Conservation (phyloP, 78 protist genomes). For the Dictyostelium firmibasis region DNA sequence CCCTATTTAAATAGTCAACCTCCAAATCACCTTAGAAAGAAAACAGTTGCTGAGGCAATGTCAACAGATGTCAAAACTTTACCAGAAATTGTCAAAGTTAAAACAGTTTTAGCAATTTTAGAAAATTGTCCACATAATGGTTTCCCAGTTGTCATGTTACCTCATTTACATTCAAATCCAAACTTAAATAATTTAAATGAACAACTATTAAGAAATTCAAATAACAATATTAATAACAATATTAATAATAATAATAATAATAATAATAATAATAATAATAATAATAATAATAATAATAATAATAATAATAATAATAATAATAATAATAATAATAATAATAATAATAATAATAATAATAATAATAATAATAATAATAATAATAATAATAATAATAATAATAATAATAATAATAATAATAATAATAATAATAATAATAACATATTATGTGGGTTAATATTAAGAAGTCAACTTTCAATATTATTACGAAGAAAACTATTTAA, state of each 20-base stretch:
- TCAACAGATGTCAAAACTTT: slow-evolving; percentile 21
- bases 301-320: neutral
- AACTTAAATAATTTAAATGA: neutral
- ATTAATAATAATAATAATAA: too few relatives aligned
- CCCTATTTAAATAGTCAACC: slow-evolving; percentile 90
- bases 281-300: too few relatives aligned
- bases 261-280: too few relatives aligned
- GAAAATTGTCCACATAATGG: slow-evolving; percentile 75
- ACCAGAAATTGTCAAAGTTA: slow-evolving; percentile 56
- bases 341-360: neutral
- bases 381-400: neutral
- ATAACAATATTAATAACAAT: too few relatives aligned
- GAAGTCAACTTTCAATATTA: slow-evolving; percentile 65
- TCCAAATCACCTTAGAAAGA: slow-evolving; percentile 17
- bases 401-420: neutral
- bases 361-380: neutral
- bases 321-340: neutral
- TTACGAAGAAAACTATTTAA: slow-evolving; percentile 19
- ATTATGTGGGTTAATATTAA: slow-evolving; percentile 69
- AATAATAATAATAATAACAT: slow-evolving; percentile 12
- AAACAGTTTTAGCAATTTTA: slow-evolving; percentile 16
- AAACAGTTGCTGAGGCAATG: slow-evolving; percentile 80
- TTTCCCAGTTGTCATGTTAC: slow-evolving; percentile 85
- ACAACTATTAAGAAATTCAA: neutral
- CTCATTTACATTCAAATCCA: neutral